Evolutionary conservation across 2,329 filamentous ascomycete genomes (phyloP), one percentile per base, ranked within the genome.

Genomic region (Chrysosporium queenslandicum): DNA sequence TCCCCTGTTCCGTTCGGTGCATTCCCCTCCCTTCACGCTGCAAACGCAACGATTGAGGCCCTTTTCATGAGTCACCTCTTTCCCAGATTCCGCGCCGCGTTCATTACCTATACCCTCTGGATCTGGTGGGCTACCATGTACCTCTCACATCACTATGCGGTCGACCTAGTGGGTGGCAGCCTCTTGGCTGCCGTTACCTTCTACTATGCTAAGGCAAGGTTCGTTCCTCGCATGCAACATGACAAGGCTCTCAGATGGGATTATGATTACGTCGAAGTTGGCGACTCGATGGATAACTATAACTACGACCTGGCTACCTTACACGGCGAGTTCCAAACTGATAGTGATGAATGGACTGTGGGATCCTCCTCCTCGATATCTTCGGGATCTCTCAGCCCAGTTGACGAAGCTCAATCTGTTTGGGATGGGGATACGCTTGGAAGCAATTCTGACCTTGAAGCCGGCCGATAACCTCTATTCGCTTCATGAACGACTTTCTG

Each of bases 121-220:
- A 83, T 96, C 63, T 96, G 89, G 87, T 97, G 91, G 89, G 86
- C 90, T 11, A 97, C 91, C 60, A 95, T 97, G 88, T 96, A 97
- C 66, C 80, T 97, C 49, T 94, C 87, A 63, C 91, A 97, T 71
- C 91, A 97, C 73, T 97, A 97, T 66, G 91, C 90, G 29, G 86
- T 97, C 37, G 91, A 97, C 68, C 76, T 97, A 47, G 87, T 96
- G 23, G 87, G 80, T 32, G 91, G 91, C 60, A 88, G 85, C 66
- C 75, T 95, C 47, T 70, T 88, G 55, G 85, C 88, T 21, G 83
- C 83, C 11, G 74, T 85, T 47, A 82, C 85, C 54, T 97, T 87
- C 75, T 94, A 91, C 71, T 80, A 88, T 56, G 81, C 86, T 53
- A 86, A 87, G 64, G 79, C 83, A 39, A 82, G 83, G 54, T 95